phyloP scores from a whole-genome alignment of 306 rosid genomes.

The Rosa chinensis region DNA sequence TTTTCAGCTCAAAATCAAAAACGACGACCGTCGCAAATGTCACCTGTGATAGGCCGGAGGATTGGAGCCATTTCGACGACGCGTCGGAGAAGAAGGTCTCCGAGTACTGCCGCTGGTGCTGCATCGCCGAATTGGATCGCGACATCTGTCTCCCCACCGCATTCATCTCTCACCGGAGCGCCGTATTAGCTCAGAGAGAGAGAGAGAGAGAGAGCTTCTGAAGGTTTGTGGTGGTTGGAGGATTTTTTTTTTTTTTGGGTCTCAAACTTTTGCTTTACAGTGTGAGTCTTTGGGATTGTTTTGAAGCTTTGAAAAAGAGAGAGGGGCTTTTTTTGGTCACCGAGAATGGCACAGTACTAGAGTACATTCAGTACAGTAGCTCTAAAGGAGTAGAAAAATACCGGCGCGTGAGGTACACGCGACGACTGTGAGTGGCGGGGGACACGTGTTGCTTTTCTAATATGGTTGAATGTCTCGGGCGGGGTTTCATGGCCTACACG shows the following conservation, averaged over 20 bases:
- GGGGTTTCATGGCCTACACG: conserved; percentile 25
- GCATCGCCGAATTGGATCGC: conserved; percentile 54
- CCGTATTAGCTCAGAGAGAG: background rate
- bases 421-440: conserved; percentile 20
- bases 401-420: conserved; percentile 40
- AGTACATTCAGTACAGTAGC: background rate
- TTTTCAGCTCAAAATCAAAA: background rate
- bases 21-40: background rate
- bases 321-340: background rate
- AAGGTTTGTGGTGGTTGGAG: conserved; percentile 14
- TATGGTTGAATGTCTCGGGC: conserved; percentile 5
- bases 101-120: conserved; percentile 69
- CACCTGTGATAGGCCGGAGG: conserved; percentile 61
- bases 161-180: conserved; percentile 25
- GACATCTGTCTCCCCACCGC: conserved; percentile 55
- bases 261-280: background rate
- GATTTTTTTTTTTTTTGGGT: background rate
- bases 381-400: background rate
- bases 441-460: conserved; percentile 10
- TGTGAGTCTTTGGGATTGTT: background rate
- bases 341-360: background rate
- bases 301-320: conserved; percentile 42
- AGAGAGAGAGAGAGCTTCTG: background rate
- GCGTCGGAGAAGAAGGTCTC: conserved; percentile 54
- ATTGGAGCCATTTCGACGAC: conserved; percentile 54